Evolutionary conservation across 176 grass and related monocot species (phyloP).

Genomic region (Oryza meridionalis): DNA sequence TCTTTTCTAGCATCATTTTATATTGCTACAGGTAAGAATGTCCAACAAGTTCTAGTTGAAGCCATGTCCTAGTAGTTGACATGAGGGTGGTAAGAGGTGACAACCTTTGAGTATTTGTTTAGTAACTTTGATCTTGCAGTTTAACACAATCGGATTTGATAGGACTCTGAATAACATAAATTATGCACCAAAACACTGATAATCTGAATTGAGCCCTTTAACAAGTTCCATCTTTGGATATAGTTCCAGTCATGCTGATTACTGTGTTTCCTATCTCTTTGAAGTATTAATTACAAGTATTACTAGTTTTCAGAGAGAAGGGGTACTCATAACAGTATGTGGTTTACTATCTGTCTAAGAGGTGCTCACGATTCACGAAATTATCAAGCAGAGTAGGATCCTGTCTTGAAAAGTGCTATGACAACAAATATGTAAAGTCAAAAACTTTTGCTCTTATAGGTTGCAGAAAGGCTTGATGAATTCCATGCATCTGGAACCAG

Average conservation of each 20-base stretch:
- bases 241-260: background rate
- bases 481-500: conserved; percentile 67
- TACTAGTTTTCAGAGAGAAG: background rate
- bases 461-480: conserved; percentile 58
- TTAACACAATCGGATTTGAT: conserved; percentile 5
- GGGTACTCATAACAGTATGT: conserved; percentile 4
- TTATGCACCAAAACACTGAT: conserved; percentile 4
- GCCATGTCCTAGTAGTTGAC: background rate
- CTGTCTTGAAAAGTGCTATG: conserved; percentile 25
- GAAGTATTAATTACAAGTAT: conserved; percentile 3
- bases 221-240: background rate
- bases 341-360: conserved; percentile 9
- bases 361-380: conserved; percentile 6
- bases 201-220: conserved; percentile 1
- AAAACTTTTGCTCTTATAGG: conserved; percentile 40
- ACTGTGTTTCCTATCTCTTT: background rate
- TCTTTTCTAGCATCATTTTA: background rate
- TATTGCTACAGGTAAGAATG: background rate
- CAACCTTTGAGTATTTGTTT: conserved; percentile 5
- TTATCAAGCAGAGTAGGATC: conserved; percentile 18
- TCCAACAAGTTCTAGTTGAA: background rate
- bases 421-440: conserved; percentile 7
- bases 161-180: background rate
- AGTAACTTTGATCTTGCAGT: background rate
- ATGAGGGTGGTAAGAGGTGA: background rate